Evolutionary conservation across 176 grass and related monocot species (phyloP).

Genomic region (Chloris gayana): DNA sequence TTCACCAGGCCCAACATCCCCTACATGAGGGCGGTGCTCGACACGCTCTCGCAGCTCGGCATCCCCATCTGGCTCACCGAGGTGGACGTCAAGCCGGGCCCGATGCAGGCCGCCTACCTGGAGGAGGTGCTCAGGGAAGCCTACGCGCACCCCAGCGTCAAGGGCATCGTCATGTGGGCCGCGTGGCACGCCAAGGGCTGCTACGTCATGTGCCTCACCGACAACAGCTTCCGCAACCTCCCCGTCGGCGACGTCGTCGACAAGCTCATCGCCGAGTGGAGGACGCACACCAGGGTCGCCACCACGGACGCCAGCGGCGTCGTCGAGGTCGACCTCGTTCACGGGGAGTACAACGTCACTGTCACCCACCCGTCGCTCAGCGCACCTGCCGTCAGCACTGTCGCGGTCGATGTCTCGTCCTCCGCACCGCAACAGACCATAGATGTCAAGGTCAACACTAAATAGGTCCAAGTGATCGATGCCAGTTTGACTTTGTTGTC

Average conservation of each 20-base stretch:
- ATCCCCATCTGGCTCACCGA: conserved; percentile 86
- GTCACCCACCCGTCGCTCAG: conserved; percentile 46
- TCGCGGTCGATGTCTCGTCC: conserved; percentile 13
- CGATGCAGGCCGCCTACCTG: conserved; percentile 47
- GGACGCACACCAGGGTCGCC: conserved; percentile 7
- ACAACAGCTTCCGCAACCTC: conserved; percentile 68
- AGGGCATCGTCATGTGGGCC: conserved; percentile 76
- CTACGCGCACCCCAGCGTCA: conserved; percentile 60
- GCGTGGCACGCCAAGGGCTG: conserved; percentile 62
- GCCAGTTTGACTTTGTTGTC: too few relatives aligned
- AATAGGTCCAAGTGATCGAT: too few relatives aligned
- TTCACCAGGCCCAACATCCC: conserved; percentile 65
- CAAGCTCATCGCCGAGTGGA: conserved; percentile 72
- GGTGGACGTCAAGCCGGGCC: conserved; percentile 46
- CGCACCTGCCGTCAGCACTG: neutral
- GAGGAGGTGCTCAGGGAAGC: conserved; percentile 76
- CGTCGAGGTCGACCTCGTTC: conserved; percentile 42
- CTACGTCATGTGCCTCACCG: conserved; percentile 67
- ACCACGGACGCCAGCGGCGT: conserved; percentile 45
- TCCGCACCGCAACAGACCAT: conserved; percentile 6
- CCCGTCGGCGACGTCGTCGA: conserved; percentile 65
- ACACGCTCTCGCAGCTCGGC: conserved; percentile 52
- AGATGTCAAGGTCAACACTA: neutral
- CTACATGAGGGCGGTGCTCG: conserved; percentile 57
- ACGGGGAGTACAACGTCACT: conserved; percentile 58